Percentiles rank a stretch among this genome's conserved stretches.
phyloP scores from a whole-genome alignment of 768 basidiomycete species.

The Gelatoporia subvermispora region DNA sequence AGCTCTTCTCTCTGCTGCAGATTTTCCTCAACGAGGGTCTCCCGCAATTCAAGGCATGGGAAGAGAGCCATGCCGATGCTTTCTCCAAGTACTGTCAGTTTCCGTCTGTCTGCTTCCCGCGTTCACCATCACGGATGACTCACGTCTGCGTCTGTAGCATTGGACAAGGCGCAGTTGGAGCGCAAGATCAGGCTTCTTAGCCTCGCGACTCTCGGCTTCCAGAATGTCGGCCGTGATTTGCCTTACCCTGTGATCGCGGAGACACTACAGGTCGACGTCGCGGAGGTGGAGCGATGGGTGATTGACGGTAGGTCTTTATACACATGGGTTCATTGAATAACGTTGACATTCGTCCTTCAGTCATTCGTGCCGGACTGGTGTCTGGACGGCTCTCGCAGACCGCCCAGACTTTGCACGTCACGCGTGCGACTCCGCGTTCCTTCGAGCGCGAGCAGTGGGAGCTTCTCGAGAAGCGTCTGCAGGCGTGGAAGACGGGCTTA shows the following conservation, averaged over 20 bases:
- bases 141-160: constrained; percentile 32
- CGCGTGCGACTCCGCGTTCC: constrained; percentile 66
- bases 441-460: constrained; percentile 83
- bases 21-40: constrained; percentile 68
- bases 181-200: constrained; percentile 77
- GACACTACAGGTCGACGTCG: constrained; percentile 55
- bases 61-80: constrained; percentile 38
- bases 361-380: constrained; percentile 74
- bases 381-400: constrained; percentile 83
- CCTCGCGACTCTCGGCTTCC: constrained; percentile 71
- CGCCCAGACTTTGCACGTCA: constrained; percentile 65
- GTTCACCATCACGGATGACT: neutral
- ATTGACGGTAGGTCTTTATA: constrained; percentile 62
- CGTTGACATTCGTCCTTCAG: constrained; percentile 32
- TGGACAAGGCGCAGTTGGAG: constrained; percentile 57
- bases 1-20: constrained; percentile 69
- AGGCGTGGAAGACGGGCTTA: constrained; percentile 75
- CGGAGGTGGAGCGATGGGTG: constrained; percentile 80
- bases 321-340: neutral
- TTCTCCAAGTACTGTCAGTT: constrained; percentile 53
- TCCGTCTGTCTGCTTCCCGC: neutral
- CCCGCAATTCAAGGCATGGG: constrained; percentile 60
- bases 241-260: constrained; percentile 67
- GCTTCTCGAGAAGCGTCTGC: constrained; percentile 63
- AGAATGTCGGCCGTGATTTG: constrained; percentile 69